Evolutionary conservation across 768 basidiomycete species (phyloP), one percentile per base, ranked within the genome.

Genomic region (Chalciporus piperatus): DNA sequence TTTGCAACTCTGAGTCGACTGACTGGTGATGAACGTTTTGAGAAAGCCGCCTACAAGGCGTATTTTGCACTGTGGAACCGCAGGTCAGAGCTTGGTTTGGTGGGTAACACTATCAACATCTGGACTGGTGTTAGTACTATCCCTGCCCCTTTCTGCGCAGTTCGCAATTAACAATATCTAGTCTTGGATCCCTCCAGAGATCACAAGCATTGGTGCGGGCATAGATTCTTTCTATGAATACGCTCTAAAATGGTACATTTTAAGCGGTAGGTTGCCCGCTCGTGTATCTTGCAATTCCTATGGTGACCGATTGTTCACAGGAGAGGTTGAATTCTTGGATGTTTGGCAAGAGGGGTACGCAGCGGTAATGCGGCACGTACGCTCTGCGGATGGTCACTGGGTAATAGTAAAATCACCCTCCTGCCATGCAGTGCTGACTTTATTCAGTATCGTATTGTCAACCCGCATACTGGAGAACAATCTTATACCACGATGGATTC

Each of bases 211-310:
- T 28, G 96, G 96, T 22, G 97, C 97, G 6, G 97, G 97, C 1
- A 85, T 97, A 39, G 97, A 98, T 66, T 93, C 90, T 3, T 97
- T 96, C 67, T 94, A 89, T 64, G 97, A 99, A 65, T 95, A 95
- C 68, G 89, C 92, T 11, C 69, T 94, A 40, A 95, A 95, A 63
- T 92, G 92, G 84, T 93, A 94, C 64, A 84, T 96, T 37, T 62
- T 93, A 63, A 92, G 89, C 60, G 87, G 87, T 87, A 57, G 32
- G 74, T 67, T 37, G 16, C 42, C 41, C 16, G 10, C 42, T 42
- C 16, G 10, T 13, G 30, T 12, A 32, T 32, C 10, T 5, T 32
- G 10, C 13, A 27, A 43, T 41, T 45, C 51, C 47, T 17, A 55
- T 46, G 32, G 23, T 33, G 9, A 43, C 11, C 11, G 11, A 32